A percentile compares a stretch with the other conserved stretches of the same genome.
Conservation (phyloP, 202 grass and related monocot genomes). For the Bolboschoenoplectus hybrid region DNA sequence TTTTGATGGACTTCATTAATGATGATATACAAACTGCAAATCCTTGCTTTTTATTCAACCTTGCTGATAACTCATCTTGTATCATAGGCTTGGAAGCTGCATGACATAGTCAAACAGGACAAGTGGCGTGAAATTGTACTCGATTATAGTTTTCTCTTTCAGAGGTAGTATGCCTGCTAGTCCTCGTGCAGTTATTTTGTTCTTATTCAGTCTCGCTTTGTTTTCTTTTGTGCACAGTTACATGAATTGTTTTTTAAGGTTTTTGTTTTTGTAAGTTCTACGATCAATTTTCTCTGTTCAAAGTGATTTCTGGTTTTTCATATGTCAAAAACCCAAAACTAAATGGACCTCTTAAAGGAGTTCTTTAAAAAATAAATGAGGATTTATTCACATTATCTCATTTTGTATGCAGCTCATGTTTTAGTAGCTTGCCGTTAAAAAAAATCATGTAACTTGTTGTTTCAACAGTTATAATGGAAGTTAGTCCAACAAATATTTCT, state of each 20-base stretch:
- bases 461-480: not conserved
- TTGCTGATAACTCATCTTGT: slow-evolving; percentile 32
- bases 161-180: slow-evolving; percentile 63
- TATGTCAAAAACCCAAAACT: slow-evolving; percentile 23
- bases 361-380: not conserved
- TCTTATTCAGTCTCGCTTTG: slow-evolving; percentile 14
- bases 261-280: not conserved
- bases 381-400: not conserved
- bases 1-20: not conserved
- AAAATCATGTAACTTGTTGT: not conserved
- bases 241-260: not conserved
- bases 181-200: slow-evolving; percentile 7
- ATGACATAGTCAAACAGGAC: slow-evolving; percentile 57
- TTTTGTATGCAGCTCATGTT: not conserved
- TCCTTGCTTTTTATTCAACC: slow-evolving; percentile 31
- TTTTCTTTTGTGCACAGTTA: not conserved
- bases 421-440: not conserved
- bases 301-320: not conserved
- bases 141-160: slow-evolving; percentile 72
- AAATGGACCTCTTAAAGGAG: not conserved
- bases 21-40: not conserved
- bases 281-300: not conserved
- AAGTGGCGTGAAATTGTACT: slow-evolving; percentile 63
- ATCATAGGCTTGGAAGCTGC: slow-evolving; percentile 63
- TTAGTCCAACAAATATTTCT: slow-evolving; percentile 10